phyloP scores from a whole-genome alignment of 352 stramenopile species.

The Phytophthora hybrid region DNA sequence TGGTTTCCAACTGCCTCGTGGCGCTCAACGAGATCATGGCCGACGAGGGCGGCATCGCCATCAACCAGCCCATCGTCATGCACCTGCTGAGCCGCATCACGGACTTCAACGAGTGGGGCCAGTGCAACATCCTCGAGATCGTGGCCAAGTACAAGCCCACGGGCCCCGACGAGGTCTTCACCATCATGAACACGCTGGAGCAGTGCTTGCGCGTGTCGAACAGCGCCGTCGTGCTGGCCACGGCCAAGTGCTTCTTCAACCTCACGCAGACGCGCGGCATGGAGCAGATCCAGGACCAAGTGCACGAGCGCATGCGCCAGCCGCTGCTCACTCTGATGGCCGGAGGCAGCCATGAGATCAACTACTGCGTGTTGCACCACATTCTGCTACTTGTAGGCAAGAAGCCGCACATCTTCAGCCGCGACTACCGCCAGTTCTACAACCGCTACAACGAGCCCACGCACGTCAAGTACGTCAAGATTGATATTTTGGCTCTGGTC shows the following conservation, averaged over 20 bases:
- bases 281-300: conserved; percentile 88
- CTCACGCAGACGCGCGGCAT: conserved; percentile 92
- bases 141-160: conserved; percentile 94
- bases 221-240: conserved; percentile 96
- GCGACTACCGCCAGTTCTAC: conserved; percentile 98
- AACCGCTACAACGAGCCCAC: conserved; percentile 98
- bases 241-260: conserved; percentile 97
- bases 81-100: conserved; percentile 98
- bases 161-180: conserved; percentile 96
- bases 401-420: conserved; percentile 96
- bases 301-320: conserved; percentile 93
- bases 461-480: conserved; percentile 98
- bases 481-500: conserved; percentile 96
- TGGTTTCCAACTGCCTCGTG: conserved; percentile 97
- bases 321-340: conserved; percentile 98
- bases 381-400: conserved; percentile 96
- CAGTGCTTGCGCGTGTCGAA: conserved; percentile 96
- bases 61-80: conserved; percentile 98
- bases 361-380: conserved; percentile 98
- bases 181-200: conserved; percentile 99
- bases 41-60: conserved; percentile 96
- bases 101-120: conserved; percentile 99
- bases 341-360: conserved; percentile 91
- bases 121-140: conserved; percentile 97
- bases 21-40: conserved; percentile 99